Evolutionary conservation across 306 rosid species (phyloP).

Genomic region (Cucumis melo): DNA sequence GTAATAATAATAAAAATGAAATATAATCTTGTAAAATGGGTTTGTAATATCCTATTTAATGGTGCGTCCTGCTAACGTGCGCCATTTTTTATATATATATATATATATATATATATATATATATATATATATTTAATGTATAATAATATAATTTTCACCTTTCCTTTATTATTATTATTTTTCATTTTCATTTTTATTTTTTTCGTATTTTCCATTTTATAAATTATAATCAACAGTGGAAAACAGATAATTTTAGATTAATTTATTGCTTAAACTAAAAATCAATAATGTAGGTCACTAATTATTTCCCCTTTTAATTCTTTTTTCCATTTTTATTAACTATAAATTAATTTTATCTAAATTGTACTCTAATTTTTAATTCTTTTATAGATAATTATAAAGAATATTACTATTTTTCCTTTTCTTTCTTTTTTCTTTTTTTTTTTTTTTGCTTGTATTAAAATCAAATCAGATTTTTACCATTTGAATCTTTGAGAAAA

Average conservation of each 20-base stretch:
- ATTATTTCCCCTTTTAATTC: background rate
- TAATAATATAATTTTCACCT: slow-evolving; percentile 5
- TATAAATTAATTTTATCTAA: background rate
- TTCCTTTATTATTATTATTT: background rate
- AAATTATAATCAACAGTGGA: background rate
- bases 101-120: too few relatives aligned
- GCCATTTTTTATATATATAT: too few relatives aligned
- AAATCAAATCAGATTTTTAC: background rate
- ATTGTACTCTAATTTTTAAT: background rate
- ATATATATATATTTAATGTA: too few relatives aligned
- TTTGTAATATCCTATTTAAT: slow-evolving; percentile 11
- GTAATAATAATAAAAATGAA: slow-evolving; percentile 10
- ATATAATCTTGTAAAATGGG: slow-evolving; percentile 8
- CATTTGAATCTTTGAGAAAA: background rate
- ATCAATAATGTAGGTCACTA: background rate
- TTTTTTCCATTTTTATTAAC: background rate
- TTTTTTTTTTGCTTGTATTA: background rate
- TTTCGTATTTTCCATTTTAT: background rate
- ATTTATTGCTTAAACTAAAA: background rate
- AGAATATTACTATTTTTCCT: background rate
- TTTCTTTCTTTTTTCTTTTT: background rate
- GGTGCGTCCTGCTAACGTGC: slow-evolving; percentile 11
- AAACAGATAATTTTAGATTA: background rate
- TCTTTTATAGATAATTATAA: background rate
- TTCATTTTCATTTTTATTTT: background rate